These are phyloP conservation scores for Strigomonas culicis DNA, from an alignment of 208 protist genomes.

Conservation along the genomic window DNA sequence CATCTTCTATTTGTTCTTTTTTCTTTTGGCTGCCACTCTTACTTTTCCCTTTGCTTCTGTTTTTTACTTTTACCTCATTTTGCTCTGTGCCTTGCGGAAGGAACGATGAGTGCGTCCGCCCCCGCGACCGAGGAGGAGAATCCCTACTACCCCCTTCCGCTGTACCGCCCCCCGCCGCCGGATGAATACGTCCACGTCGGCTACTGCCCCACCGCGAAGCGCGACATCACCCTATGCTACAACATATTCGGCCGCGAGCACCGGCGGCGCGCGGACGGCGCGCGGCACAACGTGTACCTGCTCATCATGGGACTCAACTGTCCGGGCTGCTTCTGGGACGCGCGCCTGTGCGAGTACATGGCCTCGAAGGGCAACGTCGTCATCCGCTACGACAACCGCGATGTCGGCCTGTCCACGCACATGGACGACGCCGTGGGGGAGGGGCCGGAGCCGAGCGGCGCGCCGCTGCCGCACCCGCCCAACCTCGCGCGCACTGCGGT, in stretches of 20 bases:
- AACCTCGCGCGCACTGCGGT: neutral
- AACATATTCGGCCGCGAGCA: conserved; percentile 40
- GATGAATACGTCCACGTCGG: conserved; percentile 58
- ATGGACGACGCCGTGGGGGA: conserved; percentile 19
- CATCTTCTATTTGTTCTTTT: conserved; percentile 9
- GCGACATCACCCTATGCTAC: conserved; percentile 59
- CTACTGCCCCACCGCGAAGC: conserved; percentile 39
- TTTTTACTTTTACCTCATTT: conserved; percentile 3
- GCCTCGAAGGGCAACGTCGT: conserved; percentile 17
- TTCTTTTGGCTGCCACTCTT: neutral
- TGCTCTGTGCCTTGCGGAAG: too few species aligned
- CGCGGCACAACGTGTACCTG: conserved; percentile 22
- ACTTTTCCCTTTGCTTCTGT: conserved; percentile 5
- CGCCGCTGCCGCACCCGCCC: neutral
- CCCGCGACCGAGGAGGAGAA: too few species aligned
- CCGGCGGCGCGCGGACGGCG: neutral
- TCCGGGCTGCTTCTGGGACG: conserved; percentile 51
- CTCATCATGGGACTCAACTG: conserved; percentile 64
- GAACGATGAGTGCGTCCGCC: too few species aligned
- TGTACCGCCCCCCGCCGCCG: neutral
- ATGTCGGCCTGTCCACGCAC: conserved; percentile 74
- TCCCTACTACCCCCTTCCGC: neutral
- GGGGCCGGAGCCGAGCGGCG: neutral
- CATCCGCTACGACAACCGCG: conserved; percentile 77
- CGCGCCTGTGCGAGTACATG: conserved; percentile 30